phyloP scores from a whole-genome alignment of 2,329 filamentous ascomycete genomes.

The Aspergillus sp. region DNA sequence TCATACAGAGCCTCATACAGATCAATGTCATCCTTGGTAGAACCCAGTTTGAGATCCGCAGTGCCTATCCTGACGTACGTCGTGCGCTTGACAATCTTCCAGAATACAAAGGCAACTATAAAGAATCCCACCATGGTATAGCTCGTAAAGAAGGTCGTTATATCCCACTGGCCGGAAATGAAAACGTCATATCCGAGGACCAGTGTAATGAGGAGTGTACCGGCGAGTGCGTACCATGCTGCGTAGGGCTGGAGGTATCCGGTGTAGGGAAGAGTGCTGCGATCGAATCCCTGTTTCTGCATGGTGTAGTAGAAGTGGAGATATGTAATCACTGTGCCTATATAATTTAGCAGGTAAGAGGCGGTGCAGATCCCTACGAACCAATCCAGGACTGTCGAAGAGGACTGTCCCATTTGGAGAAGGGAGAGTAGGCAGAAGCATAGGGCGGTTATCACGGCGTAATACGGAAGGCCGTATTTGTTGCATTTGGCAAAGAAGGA shows the following conservation, averaged over 20 bases:
- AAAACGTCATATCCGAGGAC: slow-evolving; percentile 73
- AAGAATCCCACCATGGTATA: slow-evolving; percentile 68
- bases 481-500: neutral
- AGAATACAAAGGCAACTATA: slow-evolving; percentile 63
- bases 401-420: neutral
- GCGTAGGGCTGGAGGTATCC: slow-evolving; percentile 67
- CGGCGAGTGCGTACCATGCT: slow-evolving; percentile 63
- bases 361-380: neutral
- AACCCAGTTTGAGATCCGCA: slow-evolving; percentile 52
- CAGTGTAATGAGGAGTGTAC: slow-evolving; percentile 67
- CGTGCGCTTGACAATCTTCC: slow-evolving; percentile 67
- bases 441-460: neutral
- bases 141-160: slow-evolving; percentile 67
- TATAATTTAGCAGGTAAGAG: neutral
- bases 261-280: slow-evolving; percentile 67
- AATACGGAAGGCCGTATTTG: neutral
- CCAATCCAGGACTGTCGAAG: neutral
- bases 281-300: slow-evolving; percentile 64
- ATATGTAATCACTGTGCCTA: slow-evolving; percentile 53
- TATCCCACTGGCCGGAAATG: slow-evolving; percentile 62
- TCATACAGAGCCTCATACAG: slow-evolving; percentile 20
- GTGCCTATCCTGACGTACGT: slow-evolving; percentile 54
- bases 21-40: slow-evolving; percentile 28
- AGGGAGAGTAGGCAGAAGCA: neutral
- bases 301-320: slow-evolving; percentile 69